Evolutionary conservation across 2,329 filamentous ascomycete species (phyloP), one percentile per base, ranked within the genome.

Genomic region (Claviceps sp.): DNA sequence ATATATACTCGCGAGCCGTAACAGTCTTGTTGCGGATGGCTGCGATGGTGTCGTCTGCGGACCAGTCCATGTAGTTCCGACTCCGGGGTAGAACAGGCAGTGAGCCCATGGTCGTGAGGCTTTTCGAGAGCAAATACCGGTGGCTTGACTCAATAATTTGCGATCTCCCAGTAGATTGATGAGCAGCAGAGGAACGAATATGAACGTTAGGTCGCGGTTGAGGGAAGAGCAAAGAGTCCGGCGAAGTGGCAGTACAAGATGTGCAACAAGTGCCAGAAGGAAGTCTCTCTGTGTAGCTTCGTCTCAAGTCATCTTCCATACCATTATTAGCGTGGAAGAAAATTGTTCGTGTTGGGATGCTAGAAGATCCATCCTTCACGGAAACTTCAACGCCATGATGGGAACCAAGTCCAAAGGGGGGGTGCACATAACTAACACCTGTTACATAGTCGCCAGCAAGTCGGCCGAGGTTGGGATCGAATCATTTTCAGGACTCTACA

Each of bases 1-100:
- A 44, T 45, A 51, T 51, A 45, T 51, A 47, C 8, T 51, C 45
- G n/a, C 45, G 44, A n/a, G 39, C 50, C 16, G 50, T 51, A 14
- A 51, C 7, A 23, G 11, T 42, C n/a, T 44, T 38, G 40, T 51
- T 47, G 9, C 50, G 50, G 14, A 51, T 34, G 20, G 50, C 37
- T n/a, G 26, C 23, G 22, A 51, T 47, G 37, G 38, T 48, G 13
- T 51, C 44, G 16, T 51, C 50, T 22, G 50, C 50, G 36, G 50
- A 51, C 50, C 50, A 51, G 23, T 45, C 38, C 17, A 20, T n/a
- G 23, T 9, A 29, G 17, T 47, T 34, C 13, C 17, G 22, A 11
- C 20, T 34, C 26, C 13, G 14, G 26, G 45, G 8, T 3, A 8
- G 9, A 6, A 17, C 17, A 22, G 38, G 13, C n/a, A 38, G 23